Evolutionary conservation across 768 basidiomycete species (phyloP), one percentile per base, ranked within the genome.

Genomic region (Butyriboletus loyo): DNA sequence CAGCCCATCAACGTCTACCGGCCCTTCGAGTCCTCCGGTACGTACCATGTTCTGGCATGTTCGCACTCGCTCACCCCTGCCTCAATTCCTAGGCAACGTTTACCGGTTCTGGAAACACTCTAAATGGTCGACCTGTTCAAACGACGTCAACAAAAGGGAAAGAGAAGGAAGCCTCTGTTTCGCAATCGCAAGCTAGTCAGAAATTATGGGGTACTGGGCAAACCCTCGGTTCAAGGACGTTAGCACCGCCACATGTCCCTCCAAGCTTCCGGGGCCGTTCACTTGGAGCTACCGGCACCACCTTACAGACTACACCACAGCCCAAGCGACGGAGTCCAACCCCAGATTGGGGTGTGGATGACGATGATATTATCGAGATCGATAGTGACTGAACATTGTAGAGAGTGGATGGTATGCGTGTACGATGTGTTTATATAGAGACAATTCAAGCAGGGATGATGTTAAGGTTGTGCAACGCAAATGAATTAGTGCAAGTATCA

Each of bases 311-410:
- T 0, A 72, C 75, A 60, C 62, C 77, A 54, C 66, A 65, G 15
- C 8, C 68, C 51, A 53, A 62, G 46, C 67, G 73, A 61, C 74
- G 83, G 58, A 87, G 82, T 65, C 88, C 84, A 30, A 79, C 84
- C n/a, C 89, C 85, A 31, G 89, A 89, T 62, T 91, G 82, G 77
- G 88, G 86, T 27, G 85, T 90, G n/a, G 87, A 88, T 55, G 87
- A 89, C 34, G 89, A 91, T 46, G 87, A 89, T 50, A 81, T 86
- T 39, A 91, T 93, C 53, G 85, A 85, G 68, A 86, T 92, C 65
- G 89, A 94, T 65, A 89, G 87, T 58, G 92, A 92, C 66, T 89
- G 56, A 69, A 39, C 45, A 41, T 42, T 49, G 48, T 47, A 44
- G 51, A 39, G 27, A 38, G 17, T 9, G 22, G n/a, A 41, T 37